Evolutionary conservation across 1,284 basidiomycete species (phyloP).

Genomic region (Stereum hirsutum): DNA sequence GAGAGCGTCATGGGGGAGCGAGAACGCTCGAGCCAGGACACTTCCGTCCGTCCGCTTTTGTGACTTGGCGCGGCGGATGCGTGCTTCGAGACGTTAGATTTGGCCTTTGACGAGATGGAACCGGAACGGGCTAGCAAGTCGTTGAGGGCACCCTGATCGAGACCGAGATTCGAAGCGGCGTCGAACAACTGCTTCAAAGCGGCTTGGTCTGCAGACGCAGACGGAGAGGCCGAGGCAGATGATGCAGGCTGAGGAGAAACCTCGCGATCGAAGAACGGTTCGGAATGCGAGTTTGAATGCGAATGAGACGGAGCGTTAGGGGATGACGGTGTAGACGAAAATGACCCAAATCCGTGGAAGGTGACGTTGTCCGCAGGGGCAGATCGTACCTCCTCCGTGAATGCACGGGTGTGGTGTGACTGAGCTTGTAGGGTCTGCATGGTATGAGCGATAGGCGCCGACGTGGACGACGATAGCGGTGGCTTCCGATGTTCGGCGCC

Average conservation of each 20-base stretch:
- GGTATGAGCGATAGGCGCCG: slow-evolving; percentile 8
- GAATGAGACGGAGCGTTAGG: slow-evolving; percentile 4
- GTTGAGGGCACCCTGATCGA: slow-evolving; percentile 60
- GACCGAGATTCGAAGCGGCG: slow-evolving; percentile 63
- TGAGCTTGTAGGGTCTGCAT: too few species aligned
- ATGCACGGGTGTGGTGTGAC: neutral
- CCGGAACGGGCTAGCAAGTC: slow-evolving; percentile 62
- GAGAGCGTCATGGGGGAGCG: slow-evolving; percentile 16
- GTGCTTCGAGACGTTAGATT: slow-evolving; percentile 33
- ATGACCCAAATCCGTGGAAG: slow-evolving; percentile 7
- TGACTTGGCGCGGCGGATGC: slow-evolving; percentile 26
- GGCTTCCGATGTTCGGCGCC: slow-evolving; percentile 10
- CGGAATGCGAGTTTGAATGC: neutral
- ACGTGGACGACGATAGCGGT: slow-evolving; percentile 18
- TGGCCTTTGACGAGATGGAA: slow-evolving; percentile 49
- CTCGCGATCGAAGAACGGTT: neutral
- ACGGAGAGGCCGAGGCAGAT: slow-evolving; percentile 5
- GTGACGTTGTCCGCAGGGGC: slow-evolving; percentile 8
- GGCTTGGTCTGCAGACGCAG: slow-evolving; percentile 19
- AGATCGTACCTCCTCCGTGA: slow-evolving; percentile 3
- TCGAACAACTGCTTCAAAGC: slow-evolving; percentile 65
- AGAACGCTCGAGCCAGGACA: slow-evolving; percentile 15
- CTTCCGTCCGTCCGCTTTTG: slow-evolving; percentile 15
- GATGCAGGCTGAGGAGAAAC: slow-evolving; percentile 6
- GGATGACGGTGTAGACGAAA: slow-evolving; percentile 3